These are phyloP conservation scores for Clonostachys solani DNA, from an alignment of 2,329 filamentous ascomycete genomes.

Conservation along the genomic window DNA sequence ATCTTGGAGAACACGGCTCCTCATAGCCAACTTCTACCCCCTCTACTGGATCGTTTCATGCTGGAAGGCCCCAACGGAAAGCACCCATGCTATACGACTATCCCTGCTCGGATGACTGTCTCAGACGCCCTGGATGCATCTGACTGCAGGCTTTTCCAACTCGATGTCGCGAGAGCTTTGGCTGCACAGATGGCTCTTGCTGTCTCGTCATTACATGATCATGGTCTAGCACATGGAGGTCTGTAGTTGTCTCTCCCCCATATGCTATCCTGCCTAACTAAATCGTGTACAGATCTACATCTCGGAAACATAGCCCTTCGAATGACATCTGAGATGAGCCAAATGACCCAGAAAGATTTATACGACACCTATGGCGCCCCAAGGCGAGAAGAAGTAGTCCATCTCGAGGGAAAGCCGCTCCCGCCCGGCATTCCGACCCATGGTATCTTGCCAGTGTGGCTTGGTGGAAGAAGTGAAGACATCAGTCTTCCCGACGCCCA, in stretches of 20 bases:
- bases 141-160: constrained; percentile 11
- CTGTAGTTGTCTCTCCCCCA: background rate
- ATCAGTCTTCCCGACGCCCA: constrained; percentile 13
- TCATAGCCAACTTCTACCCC: background rate
- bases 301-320: constrained; percentile 25
- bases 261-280: background rate
- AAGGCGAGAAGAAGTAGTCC: constrained; percentile 9
- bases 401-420: constrained; percentile 7
- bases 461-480: constrained; percentile 20
- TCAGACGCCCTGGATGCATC: constrained; percentile 5
- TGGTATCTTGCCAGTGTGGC: constrained; percentile 20
- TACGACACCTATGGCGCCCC: constrained; percentile 14
- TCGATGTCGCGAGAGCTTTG: constrained; percentile 16
- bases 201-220: constrained; percentile 18
- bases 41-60: constrained; percentile 11
- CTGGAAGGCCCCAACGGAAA: constrained; percentile 19
- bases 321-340: constrained; percentile 9
- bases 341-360: constrained; percentile 11
- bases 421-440: constrained; percentile 18
- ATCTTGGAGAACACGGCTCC: constrained; percentile 7
- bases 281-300: constrained; percentile 17
- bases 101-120: constrained; percentile 16
- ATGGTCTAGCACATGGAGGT: constrained; percentile 24
- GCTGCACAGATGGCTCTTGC: constrained; percentile 18
- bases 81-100: constrained; percentile 17